Percentiles rank a stretch among this genome's conserved stretches.
Evolutionary conservation across 345 rosid genomes (phyloP).

Genomic region (rapeseed (Brassica napus)): DNA sequence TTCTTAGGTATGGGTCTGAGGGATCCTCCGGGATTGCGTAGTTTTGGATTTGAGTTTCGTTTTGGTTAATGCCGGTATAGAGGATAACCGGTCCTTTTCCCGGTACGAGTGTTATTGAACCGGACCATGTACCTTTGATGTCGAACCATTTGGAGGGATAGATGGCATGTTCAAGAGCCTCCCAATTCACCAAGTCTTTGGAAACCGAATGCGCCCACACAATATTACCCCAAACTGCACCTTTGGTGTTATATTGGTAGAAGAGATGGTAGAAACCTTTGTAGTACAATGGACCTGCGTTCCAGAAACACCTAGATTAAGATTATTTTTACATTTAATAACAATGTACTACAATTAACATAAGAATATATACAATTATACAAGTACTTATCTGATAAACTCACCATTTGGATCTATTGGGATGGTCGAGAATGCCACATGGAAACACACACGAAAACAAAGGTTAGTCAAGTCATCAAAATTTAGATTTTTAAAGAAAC

Average conservation of each 20-base stretch:
- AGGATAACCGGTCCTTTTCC: neutral
- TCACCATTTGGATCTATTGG: constrained; percentile 51
- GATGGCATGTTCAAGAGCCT: neutral
- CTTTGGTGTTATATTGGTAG: constrained; percentile 79
- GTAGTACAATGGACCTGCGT: constrained; percentile 69
- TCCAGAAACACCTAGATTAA: neutral
- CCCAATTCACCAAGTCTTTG: neutral
- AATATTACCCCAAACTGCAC: neutral
- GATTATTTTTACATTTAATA: neutral
- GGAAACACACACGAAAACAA: neutral
- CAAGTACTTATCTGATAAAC: neutral
- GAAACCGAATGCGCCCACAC: neutral
- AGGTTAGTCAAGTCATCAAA: neutral
- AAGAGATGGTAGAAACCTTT: constrained; percentile 82
- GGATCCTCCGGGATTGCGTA: constrained; percentile 67
- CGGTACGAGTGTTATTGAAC: neutral
- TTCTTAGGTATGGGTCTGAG: constrained; percentile 72
- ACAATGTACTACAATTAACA: neutral
- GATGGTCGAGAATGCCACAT: constrained; percentile 4
- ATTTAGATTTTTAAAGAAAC: neutral
- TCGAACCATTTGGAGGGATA: constrained; percentile 2
- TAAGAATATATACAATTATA: neutral
- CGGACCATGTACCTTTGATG: neutral
- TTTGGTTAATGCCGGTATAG: constrained; percentile 26
- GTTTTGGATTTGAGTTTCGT: constrained; percentile 60